Evolutionary conservation across 768 basidiomycete genomes (phyloP).

Genomic region (Boletus vermiculosoides): DNA sequence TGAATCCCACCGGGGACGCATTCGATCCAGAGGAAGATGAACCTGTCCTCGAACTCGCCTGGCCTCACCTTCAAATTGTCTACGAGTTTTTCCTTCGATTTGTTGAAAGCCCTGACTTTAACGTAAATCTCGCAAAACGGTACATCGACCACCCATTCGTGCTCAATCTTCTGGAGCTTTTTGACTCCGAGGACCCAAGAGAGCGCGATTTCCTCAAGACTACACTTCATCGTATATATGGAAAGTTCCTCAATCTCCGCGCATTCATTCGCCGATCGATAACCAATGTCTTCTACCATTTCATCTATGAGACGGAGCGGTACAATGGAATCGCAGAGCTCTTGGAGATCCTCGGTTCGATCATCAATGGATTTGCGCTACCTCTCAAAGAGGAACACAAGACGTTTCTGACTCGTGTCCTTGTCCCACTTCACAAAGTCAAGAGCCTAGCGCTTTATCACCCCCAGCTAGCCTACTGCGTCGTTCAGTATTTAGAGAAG

Average conservation of each 20-base stretch:
- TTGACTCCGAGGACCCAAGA: slow-evolving; percentile 97
- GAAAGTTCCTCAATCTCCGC: slow-evolving; percentile 97
- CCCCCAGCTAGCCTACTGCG: slow-evolving; percentile 98
- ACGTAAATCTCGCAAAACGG: slow-evolving; percentile 95
- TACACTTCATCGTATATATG: slow-evolving; percentile 97
- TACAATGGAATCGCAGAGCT: slow-evolving; percentile 99
- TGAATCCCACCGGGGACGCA: slow-evolving; percentile 96
- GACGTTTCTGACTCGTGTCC: slow-evolving; percentile 89
- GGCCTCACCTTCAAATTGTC: slow-evolving; percentile 99
- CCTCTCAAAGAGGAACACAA: slow-evolving; percentile 99
- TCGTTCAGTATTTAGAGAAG: slow-evolving; percentile 98
- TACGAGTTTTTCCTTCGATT: slow-evolving; percentile 99
- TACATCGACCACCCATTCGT: slow-evolving; percentile 97
- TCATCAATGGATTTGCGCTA: slow-evolving; percentile 98
- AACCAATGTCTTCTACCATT: slow-evolving; percentile 99
- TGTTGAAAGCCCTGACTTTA: slow-evolving; percentile 96
- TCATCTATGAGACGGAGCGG: slow-evolving; percentile 97
- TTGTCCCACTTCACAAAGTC: slow-evolving; percentile 96
- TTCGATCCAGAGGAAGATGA: slow-evolving; percentile 99
- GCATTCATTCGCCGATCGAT: slow-evolving; percentile 99
- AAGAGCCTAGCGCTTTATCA: slow-evolving; percentile 98
- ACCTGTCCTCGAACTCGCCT: slow-evolving; percentile 96
- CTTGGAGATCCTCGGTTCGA: slow-evolving; percentile 95
- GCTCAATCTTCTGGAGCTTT: slow-evolving; percentile 93
- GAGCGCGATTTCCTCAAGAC: slow-evolving; percentile 99